Base-by-base conservation (phyloP, 495 filamentous ascomycete species). In the Neurospora sp. region DNA sequence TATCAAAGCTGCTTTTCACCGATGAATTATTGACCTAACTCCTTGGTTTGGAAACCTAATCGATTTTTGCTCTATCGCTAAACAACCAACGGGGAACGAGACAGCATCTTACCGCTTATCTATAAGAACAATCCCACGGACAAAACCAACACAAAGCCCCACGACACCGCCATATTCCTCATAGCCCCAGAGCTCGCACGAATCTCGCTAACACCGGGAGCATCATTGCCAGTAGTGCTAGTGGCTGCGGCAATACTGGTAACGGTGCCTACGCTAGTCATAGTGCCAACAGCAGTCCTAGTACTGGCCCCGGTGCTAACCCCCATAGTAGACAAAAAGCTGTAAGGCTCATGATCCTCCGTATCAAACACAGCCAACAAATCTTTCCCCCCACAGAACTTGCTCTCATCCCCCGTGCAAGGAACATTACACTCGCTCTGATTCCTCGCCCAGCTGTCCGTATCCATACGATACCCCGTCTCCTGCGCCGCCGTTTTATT, bases 311-410 rank as follows among this genome's bases (percentile, higher is more conserved):
- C 9, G n/a, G 44, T 48, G 44, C 18, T 48, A 23, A 23, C 44
- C 41, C 6, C 41, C 41, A n/a, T 44, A 44, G 41, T n/a, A 3
- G 41, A 44, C 41, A 44, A 44, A 44, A n/a, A 44, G 6, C 16
- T 2, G 0, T 44, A 44, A 7, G 41, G 41, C 6, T 9, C 41
- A 8, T 44, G 41, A 44, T 44, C 41, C 6, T 44, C 2, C n/a
- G 44, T 48, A 7, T 48, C 44, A 48, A 20, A 48, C 4, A 20
- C 5, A 48, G 44, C 44, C 6, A 48, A 3, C 18, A 48, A 10
- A n/a, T 48, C 9, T 4, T 23, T 23, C n/a, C 44, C 77, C 70
- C 78, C 78, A 54, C 78, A 80, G 54, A 78, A 70, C 12, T 35
- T 35, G 35, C 35, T 35, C 35, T 35, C 35, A 35, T 35, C 35